These are phyloP conservation scores for Pseudocercospora fuligena DNA, from an alignment of 2,329 filamentous ascomycete genomes.

Conservation along the genomic window DNA sequence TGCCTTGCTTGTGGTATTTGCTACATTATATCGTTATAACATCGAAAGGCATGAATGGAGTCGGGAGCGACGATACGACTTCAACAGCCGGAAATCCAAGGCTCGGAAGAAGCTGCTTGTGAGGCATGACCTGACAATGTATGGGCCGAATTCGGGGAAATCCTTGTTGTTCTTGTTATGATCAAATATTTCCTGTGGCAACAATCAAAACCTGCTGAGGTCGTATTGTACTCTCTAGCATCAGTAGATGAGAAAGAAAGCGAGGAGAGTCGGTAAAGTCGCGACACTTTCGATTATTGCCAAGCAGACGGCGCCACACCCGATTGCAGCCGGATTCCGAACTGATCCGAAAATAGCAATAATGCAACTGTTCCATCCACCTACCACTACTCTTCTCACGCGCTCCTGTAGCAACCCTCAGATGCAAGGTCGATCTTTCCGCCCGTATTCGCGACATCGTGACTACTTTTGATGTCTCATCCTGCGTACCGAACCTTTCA, in stretches of 20 bases:
- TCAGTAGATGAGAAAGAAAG: neutral
- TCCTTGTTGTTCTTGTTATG: too few relatives aligned
- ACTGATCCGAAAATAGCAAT: neutral
- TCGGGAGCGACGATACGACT: too few relatives aligned
- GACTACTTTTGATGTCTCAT: neutral
- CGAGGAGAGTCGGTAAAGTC: neutral
- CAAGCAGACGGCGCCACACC: neutral
- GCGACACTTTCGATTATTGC: neutral
- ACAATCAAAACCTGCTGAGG: neutral
- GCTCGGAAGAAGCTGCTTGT: too few relatives aligned
- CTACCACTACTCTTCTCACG: neutral
- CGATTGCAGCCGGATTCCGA: neutral
- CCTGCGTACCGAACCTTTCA: neutral
- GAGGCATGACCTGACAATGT: too few relatives aligned
- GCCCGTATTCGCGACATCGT: neutral
- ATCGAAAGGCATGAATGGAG: too few relatives aligned
- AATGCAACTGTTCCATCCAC: neutral
- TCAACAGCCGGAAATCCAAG: too few relatives aligned
- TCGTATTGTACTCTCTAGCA: neutral
- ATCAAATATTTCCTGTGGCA: too few relatives aligned
- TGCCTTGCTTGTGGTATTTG: too few relatives aligned
- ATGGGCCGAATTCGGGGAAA: too few relatives aligned
- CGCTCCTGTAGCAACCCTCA: neutral
- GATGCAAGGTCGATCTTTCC: neutral
- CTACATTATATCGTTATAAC: too few relatives aligned